phyloP scores from a whole-genome alignment of 2,329 filamentous ascomycete species.

The Podosphaera fusca region DNA sequence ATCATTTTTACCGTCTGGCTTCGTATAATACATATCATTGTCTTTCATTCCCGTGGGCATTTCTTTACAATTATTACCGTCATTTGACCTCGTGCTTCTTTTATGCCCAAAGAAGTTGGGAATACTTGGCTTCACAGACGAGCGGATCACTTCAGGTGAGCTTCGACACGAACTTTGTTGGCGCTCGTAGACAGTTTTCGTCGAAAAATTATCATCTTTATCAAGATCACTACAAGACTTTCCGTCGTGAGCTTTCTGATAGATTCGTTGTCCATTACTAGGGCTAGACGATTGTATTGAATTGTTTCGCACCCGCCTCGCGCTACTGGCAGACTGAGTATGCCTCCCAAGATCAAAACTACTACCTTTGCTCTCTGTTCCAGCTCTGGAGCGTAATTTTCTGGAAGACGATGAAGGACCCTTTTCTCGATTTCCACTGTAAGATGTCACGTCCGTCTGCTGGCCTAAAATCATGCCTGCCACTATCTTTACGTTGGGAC shows the following conservation, averaged over 20 bases:
- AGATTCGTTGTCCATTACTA: background rate
- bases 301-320: conserved; percentile 28
- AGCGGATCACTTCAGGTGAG: background rate
- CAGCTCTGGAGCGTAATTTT: conserved; percentile 28
- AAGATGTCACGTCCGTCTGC: conserved; percentile 18
- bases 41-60: background rate
- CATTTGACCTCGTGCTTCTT: background rate
- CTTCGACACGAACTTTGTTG: background rate
- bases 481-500: conserved; percentile 42
- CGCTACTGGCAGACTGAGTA: conserved; percentile 30
- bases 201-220: background rate
- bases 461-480: conserved; percentile 40
- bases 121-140: background rate
- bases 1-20: background rate
- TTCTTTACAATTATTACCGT: background rate
- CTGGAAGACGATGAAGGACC: conserved; percentile 20
- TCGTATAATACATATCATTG: background rate
- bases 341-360: conserved; percentile 38
- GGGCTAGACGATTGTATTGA: background rate
- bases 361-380: conserved; percentile 51
- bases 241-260: too few species aligned
- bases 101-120: background rate
- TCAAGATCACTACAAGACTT: background rate
- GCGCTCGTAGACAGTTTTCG: background rate
- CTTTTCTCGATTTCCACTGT: conserved; percentile 14